Evolutionary conservation across 2,329 filamentous ascomycete genomes (phyloP).

Genomic region (Paracoccidioides brasiliensis): DNA sequence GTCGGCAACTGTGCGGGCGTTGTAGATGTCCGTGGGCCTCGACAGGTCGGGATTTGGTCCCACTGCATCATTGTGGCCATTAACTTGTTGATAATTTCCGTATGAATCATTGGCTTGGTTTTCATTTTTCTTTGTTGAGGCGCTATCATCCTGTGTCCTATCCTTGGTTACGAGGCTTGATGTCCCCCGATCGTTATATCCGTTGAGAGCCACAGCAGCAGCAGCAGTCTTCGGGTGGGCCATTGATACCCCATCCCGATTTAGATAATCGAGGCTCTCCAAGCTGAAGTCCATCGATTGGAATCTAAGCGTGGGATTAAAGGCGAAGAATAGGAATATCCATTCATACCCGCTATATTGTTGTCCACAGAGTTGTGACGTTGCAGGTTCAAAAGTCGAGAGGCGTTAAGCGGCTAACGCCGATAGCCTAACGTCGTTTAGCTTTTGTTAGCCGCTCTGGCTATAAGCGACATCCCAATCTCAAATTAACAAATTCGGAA

Average conservation of each 20-base stretch:
- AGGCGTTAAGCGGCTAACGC: background rate
- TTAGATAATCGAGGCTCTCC: background rate
- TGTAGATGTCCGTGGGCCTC: constrained; percentile 39
- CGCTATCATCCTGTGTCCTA: background rate
- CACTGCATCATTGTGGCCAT: constrained; percentile 10
- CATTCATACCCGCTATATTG: background rate
- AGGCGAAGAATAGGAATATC: background rate
- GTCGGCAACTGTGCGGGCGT: constrained; percentile 62
- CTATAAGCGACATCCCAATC: no score
- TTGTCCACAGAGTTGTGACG: background rate
- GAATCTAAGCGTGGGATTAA: background rate
- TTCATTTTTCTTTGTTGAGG: background rate
- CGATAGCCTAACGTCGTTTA: no score
- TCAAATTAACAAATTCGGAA: no score
- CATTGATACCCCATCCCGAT: background rate
- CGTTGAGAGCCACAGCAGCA: background rate
- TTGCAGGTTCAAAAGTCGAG: background rate
- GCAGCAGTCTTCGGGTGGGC: background rate
- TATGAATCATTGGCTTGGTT: background rate
- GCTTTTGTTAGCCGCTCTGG: no score
- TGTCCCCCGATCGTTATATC: background rate
- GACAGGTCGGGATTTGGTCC: background rate
- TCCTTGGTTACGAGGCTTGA: background rate
- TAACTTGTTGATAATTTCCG: background rate
- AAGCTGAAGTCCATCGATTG: background rate